Base-by-base conservation (phyloP, 2,329 filamentous ascomycete species). In the Aureobasidium namibiae region DNA sequence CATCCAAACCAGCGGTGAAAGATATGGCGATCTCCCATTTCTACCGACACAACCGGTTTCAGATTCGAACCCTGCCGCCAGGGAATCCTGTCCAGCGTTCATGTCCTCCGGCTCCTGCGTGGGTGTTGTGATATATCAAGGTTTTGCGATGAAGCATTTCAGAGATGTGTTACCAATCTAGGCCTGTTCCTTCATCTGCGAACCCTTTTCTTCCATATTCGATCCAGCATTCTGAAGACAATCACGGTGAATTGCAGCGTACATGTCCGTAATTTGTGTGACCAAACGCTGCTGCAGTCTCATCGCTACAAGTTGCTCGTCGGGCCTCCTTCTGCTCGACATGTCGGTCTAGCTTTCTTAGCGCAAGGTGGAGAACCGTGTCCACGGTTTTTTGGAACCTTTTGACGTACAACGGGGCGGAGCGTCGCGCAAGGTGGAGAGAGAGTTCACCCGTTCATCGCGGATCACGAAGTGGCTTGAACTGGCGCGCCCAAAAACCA, bases 391-490 rank as follows among this genome's bases (percentile, higher is more conserved):
- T 45, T 46, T 41, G 42, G 26, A 23, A 44, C 41, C 14, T 13
- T 13, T 57, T 57, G 54, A 57, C 54, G 39, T 57, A 42, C 54
- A 57, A 57, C 54, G 54, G 54, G 54, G 54, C 54, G 54, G 54
- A 48, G 54, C 54, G 54, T 57, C 42, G 54, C 54, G 54, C 29
- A 45, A 56, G 48, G 54, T 57, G 54, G 54, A 57, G 54, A 26
- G 21, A 56, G 31, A 38, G 54, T 46, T 48, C 54, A 39, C 14
- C 48, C 48, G 50, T 54, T 42, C n/a, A 21, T 21, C 36, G 50
- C 26, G 50, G 33, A 21, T 56, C 52, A 26, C 39, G 52, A 56
- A 18, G 14, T 16, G 52, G 41, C 34, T 34, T n/a, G 18, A 44
- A 26, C 23, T 29, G 39, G 52, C 18, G 29, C 52, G 52, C 52